phyloP scores from a whole-genome alignment of 805 yeast species.

The Candida odintsovae region DNA sequence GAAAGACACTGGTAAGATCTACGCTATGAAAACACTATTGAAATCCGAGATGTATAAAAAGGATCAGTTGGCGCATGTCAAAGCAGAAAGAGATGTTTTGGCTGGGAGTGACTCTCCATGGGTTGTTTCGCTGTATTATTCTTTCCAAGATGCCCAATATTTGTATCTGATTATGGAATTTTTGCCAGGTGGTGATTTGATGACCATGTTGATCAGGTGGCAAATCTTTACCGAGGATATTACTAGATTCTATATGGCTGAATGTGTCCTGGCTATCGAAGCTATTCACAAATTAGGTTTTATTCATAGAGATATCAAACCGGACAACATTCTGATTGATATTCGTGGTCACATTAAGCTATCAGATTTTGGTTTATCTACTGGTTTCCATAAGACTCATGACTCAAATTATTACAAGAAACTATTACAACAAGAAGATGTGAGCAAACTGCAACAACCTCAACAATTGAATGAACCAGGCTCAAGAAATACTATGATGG shows the following conservation, averaged over 20 bases:
- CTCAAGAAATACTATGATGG: slow-evolving; percentile 75
- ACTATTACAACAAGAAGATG: slow-evolving; percentile 57
- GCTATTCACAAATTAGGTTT: slow-evolving; percentile 93
- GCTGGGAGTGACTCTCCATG: slow-evolving; percentile 94
- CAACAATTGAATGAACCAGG: slow-evolving; percentile 25
- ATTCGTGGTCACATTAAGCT: slow-evolving; percentile 83
- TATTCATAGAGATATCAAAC: slow-evolving; percentile 96
- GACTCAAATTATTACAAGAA: slow-evolving; percentile 89
- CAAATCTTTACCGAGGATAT: slow-evolving; percentile 92
- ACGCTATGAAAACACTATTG: slow-evolving; percentile 88
- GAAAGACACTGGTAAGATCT: slow-evolving; percentile 89
- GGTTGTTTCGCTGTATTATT: slow-evolving; percentile 90
- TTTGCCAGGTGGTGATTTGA: slow-evolving; percentile 98
- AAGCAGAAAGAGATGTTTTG: slow-evolving; percentile 93
- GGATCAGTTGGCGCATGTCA: slow-evolving; percentile 92
- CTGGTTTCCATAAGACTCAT: slow-evolving; percentile 90
- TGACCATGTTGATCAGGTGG: slow-evolving; percentile 89
- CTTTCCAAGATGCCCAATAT: slow-evolving; percentile 89
- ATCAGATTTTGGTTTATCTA: slow-evolving; percentile 95
- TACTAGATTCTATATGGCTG: slow-evolving; percentile 91
- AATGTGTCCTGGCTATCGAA: slow-evolving; percentile 94
- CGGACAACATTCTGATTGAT: slow-evolving; percentile 89
- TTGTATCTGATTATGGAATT: slow-evolving; percentile 97
- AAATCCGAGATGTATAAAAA: slow-evolving; percentile 80
- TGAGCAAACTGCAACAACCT: slow-evolving; percentile 35